These are phyloP conservation scores for Suillus luteus DNA, from an alignment of 768 basidiomycete genomes.

Conservation along the genomic window DNA sequence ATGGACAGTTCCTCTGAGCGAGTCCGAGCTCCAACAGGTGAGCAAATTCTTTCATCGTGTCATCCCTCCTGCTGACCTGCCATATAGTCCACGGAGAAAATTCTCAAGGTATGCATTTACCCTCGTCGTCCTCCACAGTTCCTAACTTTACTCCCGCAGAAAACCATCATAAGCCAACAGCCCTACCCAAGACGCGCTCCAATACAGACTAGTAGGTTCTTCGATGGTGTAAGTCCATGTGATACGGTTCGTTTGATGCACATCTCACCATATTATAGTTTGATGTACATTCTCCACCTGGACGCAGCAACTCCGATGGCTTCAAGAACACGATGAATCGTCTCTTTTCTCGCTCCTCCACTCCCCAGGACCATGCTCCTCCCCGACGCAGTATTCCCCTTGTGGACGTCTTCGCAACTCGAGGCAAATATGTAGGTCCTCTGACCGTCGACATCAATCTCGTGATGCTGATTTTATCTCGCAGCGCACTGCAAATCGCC, in stretches of 20 bases:
- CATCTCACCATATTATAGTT: not conserved
- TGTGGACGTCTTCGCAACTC: not conserved
- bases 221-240: not conserved
- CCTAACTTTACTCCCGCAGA: not conserved
- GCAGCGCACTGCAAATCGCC: not conserved
- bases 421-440: not conserved
- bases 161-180: not conserved
- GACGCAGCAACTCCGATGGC: not conserved
- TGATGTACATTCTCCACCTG: not conserved
- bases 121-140: not conserved
- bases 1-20: not conserved
- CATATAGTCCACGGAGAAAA: not conserved
- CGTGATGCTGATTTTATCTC: not conserved
- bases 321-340: not conserved
- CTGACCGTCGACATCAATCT: not conserved
- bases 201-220: not conserved
- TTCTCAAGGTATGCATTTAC: not conserved
- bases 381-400: not conserved
- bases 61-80: not conserved
- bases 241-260: not conserved
- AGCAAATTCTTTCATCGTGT: not conserved
- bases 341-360: not conserved
- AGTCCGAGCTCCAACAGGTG: not conserved
- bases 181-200: not conserved
- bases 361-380: not conserved